Base-by-base conservation (phyloP, 139 green algal genomes). In the Nannochloris sp. region DNA sequence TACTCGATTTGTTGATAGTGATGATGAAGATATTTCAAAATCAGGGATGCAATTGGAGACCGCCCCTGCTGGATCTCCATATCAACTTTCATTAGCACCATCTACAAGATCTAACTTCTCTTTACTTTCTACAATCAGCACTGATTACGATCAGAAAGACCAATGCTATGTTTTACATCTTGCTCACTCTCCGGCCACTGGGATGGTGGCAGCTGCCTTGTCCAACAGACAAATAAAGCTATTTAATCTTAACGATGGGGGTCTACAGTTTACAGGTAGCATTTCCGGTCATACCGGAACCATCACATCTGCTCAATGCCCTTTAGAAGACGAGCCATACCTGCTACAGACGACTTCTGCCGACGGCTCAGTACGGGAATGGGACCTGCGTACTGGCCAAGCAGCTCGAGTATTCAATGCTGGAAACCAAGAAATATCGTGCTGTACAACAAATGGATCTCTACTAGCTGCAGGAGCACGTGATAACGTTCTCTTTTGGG, bases 401-500 rank as follows among this genome's bases (percentile, higher is more conserved):
- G 15, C 23, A 31, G 48, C 44, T 32, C 31, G 35, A 48, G 58
- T 37, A 29, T 83, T 68, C 45, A 13, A 54, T 3, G 53, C 67
- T 9, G 35, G 4, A 3, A 48, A 44, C 4, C 57, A 78, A 61
- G 71, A 88, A 65, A 54, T 90, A 25, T 70, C 70, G 29, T 82
- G 60, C 27, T 78, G 82, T 23, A 65, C 36, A 30, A 54, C 75
- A 0, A 64, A 71, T 3, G 77, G 72, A 2, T 64, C 74, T 19
- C 33, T 87, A 25, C 42, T 92, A 24, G 85, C 74, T 6, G 87
- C 74, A 4, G 87, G 86, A 8, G 74, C 66, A 12, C 62, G 80
- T 19, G 84, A 85, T 6, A 72, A 84, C 42, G 44, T 95, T 15
- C n/a, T 87, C 2, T 88, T 95, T 29, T 95, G 86, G 84, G 87